Evolutionary conservation across 768 basidiomycete genomes (phyloP).

Genomic region (Suillus cothurnatus): DNA sequence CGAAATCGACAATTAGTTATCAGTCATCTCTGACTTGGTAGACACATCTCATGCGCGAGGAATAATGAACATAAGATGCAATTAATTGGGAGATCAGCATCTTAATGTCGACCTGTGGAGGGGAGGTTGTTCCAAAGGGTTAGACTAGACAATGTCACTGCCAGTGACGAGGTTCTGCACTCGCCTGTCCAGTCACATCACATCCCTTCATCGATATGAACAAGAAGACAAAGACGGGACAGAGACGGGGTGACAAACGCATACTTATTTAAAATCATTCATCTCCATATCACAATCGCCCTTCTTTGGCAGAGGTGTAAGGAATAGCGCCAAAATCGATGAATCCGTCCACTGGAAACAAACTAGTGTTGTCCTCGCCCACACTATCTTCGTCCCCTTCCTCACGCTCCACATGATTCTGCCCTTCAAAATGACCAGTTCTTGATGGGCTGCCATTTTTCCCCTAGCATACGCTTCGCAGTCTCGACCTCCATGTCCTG

Average conservation of each 20-base stretch:
- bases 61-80: no score
- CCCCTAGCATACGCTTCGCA: constrained; percentile 31
- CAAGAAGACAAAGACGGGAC: no score
- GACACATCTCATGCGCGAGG: neutral
- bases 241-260: no score
- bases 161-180: neutral
- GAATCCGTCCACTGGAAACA: neutral
- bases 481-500: neutral
- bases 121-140: no score
- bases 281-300: no score
- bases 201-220: neutral
- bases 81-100: no score
- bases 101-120: no score
- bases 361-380: neutral
- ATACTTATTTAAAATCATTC: no score
- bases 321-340: neutral
- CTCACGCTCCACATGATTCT: neutral
- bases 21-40: neutral
- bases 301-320: neutral
- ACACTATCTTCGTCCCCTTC: no score
- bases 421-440: constrained; percentile 9
- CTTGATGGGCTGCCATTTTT: neutral
- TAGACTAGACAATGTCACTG: no score
- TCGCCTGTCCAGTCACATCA: neutral
- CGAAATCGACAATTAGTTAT: neutral